phyloP scores from a whole-genome alignment of 352 stramenopile genomes.

The Aphanomyces cochlioides region DNA sequence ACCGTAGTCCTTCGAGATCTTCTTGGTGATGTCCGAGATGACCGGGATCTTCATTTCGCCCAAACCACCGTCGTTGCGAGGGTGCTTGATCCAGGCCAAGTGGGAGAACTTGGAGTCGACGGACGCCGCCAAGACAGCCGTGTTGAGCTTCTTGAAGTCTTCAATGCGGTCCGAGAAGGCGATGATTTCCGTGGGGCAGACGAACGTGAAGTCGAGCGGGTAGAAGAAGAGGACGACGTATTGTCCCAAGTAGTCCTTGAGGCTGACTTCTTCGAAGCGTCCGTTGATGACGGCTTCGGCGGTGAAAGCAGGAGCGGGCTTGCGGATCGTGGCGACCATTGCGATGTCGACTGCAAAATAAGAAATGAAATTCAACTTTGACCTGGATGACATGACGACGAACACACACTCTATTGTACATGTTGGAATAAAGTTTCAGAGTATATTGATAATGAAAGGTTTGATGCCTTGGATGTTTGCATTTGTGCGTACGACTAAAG shows the following conservation, averaged over 20 bases:
- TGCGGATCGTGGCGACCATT: conserved; percentile 65
- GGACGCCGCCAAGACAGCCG: conserved; percentile 68
- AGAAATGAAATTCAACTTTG: too few relatives aligned
- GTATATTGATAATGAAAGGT: too few relatives aligned
- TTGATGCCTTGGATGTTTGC: too few relatives aligned
- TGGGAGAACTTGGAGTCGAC: conserved; percentile 88
- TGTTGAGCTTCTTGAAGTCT: conserved; percentile 78
- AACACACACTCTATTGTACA: too few relatives aligned
- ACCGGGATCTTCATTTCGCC: conserved; percentile 89
- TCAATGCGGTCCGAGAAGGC: conserved; percentile 78
- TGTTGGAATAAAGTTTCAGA: too few relatives aligned
- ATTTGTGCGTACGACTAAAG: too few relatives aligned
- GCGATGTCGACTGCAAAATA: not conserved
- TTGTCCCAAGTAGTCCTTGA: conserved; percentile 85
- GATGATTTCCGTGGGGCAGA: conserved; percentile 89
- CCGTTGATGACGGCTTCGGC: conserved; percentile 72
- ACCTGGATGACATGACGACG: too few relatives aligned
- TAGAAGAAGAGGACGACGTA: conserved; percentile 93
- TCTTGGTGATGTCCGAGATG: conserved; percentile 86
- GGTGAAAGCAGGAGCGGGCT: conserved; percentile 70
- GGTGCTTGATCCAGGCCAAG: conserved; percentile 86
- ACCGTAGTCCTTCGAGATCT: conserved; percentile 75
- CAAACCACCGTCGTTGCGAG: conserved; percentile 85
- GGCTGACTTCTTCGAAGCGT: conserved; percentile 77
- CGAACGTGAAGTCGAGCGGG: conserved; percentile 89